Conservation (phyloP, 31 red algal genomes). For the Porphyra umbilicalis region DNA sequence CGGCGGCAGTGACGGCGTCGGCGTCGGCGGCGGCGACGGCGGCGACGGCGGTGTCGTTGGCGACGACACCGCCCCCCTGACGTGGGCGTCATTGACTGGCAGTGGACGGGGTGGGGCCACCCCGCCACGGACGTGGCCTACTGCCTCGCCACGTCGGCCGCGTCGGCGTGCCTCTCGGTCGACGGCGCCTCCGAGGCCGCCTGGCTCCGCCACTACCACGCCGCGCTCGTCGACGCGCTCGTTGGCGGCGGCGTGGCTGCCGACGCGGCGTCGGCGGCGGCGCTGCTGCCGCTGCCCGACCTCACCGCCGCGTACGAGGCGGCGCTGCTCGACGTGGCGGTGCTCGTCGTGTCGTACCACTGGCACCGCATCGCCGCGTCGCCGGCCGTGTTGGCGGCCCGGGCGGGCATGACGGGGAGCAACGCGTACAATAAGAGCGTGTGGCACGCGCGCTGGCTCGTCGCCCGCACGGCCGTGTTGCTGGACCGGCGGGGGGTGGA, state of each 20-base stretch:
- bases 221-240: constrained; percentile 16
- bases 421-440: constrained; percentile 61
- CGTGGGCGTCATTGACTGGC: constrained; percentile 65
- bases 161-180: neutral
- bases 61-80: too few relatives aligned
- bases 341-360: constrained; percentile 38
- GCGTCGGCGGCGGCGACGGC: neutral
- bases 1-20: neutral
- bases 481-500: too few relatives aligned
- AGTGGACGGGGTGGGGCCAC: constrained; percentile 69
- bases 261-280: constrained; percentile 10
- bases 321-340: constrained; percentile 35
- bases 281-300: constrained; percentile 8
- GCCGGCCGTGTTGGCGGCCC: constrained; percentile 14
- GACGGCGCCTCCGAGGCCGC: constrained; percentile 16
- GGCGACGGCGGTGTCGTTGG: too few relatives aligned
- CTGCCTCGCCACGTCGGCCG: constrained; percentile 30
- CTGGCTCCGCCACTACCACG: constrained; percentile 21
- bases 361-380: constrained; percentile 44
- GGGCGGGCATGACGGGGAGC: constrained; percentile 15
- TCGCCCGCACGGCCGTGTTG: constrained; percentile 19
- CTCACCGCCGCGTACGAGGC: constrained; percentile 31
- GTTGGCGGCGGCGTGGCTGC: constrained; percentile 22
- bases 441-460: constrained; percentile 40
- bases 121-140: constrained; percentile 41